Evolutionary conservation across 106 monocot genomes (phyloP), one percentile per base, ranked within the genome.

Genomic region (Phalaenopsis aphrodite): DNA sequence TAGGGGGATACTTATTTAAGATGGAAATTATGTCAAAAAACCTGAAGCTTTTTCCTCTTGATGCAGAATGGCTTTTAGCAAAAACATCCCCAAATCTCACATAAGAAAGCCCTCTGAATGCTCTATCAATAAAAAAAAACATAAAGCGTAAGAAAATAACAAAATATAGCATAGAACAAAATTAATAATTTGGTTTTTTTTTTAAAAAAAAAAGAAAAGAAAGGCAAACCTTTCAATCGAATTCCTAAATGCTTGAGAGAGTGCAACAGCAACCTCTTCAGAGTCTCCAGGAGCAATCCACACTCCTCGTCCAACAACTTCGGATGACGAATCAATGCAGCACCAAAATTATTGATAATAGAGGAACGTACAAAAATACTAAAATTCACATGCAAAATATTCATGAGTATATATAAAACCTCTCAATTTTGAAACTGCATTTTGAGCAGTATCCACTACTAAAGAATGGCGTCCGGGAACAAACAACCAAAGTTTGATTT

Each of bases 401-500:
- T 5, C 14, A 72, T 15, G 12, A 66, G 37, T 8, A 23, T 61
- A 55, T 2, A 38, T 30, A 19, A 72, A 81, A 98, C 97, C 94
- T 98, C 88, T 89, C 81, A 98, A 81, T 87, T 74, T 90, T 45
- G 86, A 87, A 41, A 94, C 86, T 82, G 92, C 87, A 88, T 85
- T 39, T 78, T 91, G 87, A 41, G 92, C 94, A 81, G 81, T 67
- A 67, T 94, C 97, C 78, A 73, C 75, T 77, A 98, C 65, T 55
- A 90, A 88, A 56, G 92, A 87, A 43, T 98, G 88, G 23, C 92
- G 89, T 77, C 94, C 97, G 83, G 92, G 97, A 88, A 98, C 88
- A 79, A 98, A 98, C 83, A 98, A 82, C 97, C 97, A 98, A 30
- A 98, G 89, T 78, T 98, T 98, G 81, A 98, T 94, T 85, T 98